Conservation (phyloP, 2,329 filamentous ascomycete genomes). For the Diplodia intermedia region DNA sequence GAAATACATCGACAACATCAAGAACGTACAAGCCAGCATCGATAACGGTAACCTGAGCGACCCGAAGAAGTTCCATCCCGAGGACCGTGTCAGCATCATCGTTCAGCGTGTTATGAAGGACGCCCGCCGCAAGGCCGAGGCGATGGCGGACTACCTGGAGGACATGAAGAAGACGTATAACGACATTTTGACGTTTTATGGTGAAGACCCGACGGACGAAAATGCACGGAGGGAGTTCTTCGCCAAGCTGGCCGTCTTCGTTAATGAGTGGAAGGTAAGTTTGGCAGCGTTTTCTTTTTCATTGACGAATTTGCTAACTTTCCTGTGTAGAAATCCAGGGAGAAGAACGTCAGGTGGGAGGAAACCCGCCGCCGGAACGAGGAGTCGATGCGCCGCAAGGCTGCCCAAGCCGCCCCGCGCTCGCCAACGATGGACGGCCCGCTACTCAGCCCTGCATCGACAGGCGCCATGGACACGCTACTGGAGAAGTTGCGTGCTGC, state of each 20-base stretch:
- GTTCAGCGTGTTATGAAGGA: slow-evolving; percentile 97
- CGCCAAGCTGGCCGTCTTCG: slow-evolving; percentile 86
- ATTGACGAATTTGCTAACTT: slow-evolving; percentile 32
- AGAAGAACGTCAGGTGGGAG: slow-evolving; percentile 87
- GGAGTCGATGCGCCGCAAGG: slow-evolving; percentile 88
- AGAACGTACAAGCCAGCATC: slow-evolving; percentile 88
- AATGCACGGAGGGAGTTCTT: slow-evolving; percentile 96
- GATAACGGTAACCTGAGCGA: slow-evolving; percentile 95
- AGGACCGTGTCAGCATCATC: slow-evolving; percentile 90
- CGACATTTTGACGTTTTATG: slow-evolving; percentile 96
- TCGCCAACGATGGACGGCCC: slow-evolving; percentile 52
- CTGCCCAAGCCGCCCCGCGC: slow-evolving; percentile 33
- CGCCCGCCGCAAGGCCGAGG: slow-evolving; percentile 91
- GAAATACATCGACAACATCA: slow-evolving; percentile 93
- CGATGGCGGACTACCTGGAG: slow-evolving; percentile 90
- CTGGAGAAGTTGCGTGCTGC: slow-evolving; percentile 94
- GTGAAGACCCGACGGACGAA: slow-evolving; percentile 90
- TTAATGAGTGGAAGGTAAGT: slow-evolving; percentile 85
- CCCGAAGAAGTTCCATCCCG: slow-evolving; percentile 95
- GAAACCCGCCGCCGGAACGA: slow-evolving; percentile 86
- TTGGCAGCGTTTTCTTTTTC: neutral
- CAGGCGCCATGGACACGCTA: slow-evolving; percentile 93
- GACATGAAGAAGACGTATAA: slow-evolving; percentile 92
- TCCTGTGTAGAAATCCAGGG: slow-evolving; percentile 73
- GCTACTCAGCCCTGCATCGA: slow-evolving; percentile 69